Evolutionary conservation across 2,329 filamentous ascomycete species (phyloP), one percentile per base, ranked within the genome.

Genomic region (Metarhizium sp.): DNA sequence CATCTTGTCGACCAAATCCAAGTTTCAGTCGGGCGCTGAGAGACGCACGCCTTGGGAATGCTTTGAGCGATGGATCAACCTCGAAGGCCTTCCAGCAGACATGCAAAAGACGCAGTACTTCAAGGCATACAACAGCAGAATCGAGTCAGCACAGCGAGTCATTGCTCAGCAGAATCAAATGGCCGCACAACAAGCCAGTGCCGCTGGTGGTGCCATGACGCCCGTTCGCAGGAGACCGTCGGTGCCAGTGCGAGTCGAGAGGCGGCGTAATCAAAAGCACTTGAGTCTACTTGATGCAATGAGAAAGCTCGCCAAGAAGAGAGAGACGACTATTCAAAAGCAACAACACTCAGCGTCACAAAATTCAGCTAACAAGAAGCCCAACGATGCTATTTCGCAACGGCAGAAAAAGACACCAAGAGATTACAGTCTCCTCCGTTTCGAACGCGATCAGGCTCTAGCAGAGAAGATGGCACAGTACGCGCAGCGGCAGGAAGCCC

Each of bases 81-180:
- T 97, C 13, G 94, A 97, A 72, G 91, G 92, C 1, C 76, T 96
- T 42, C 92, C 94, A 4, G 83, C 87, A 11, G 94, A 99, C 61
- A 95, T 97, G 87, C 86, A 88, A 18, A 96, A 96, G 73, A 96
- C 90, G 0, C 87, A 92, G 48, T 99, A 97, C 68, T 99, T 97
- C 78, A 90, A 91, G 65, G 73, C 80, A 1, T 86, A 85, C 65
- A 83, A 81, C 60, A 73, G 72, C 10, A 73, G 84, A 32, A 84
- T 86, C 32, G 81, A 85, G 55, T 71, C 75, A 8, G 83, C 81
- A 1, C 81, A 85, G 63, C 73, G 77, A 47, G 70, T 74, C 32
- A 80, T 82, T 57, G 70, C 71, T 49, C 75, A 80, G 55, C 77
- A 80, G 50, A 80, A 81, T 55, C 76, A 81, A 56, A 72, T 75